Base-by-base conservation (phyloP, 1,139 yeast genomes). In the Pneumocystis sp. region DNA sequence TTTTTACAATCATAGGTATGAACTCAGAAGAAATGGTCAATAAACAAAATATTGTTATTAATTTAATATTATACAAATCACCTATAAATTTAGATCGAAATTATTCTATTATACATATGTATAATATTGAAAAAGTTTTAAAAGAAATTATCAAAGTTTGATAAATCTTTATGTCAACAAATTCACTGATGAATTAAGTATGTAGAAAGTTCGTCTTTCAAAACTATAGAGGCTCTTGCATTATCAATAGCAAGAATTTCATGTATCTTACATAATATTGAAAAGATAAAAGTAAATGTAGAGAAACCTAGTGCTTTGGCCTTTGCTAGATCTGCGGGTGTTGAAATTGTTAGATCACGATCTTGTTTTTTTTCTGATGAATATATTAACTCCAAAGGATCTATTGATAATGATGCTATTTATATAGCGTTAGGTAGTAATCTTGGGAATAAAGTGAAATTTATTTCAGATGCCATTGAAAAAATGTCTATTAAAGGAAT, bases 181-280 rank as follows among this genome's bases (percentile, higher is more conserved):
- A 39, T 57, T 25, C 79, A 83, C 29, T 78, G 65, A n/a, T 31
- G 62, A 21, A 12, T 82, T 0, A 72, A 73, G 1, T 87, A 85
- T 72, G 89, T 89, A 10, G 96, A 88, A 71, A 75, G 74, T 21
- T 83, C 96, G 0, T 84, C 85, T 69, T 93, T 89, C 77, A 87
- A 89, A 72, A 93, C 98, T 0, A 96, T 93, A 1, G 98, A 93
- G 73, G 96, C 97, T 0, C 80, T 93, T 67, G 95, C 88, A 2
- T 82, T 85, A 67, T 82, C 84, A 15, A 85, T 89, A 34, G 86
- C 90, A 5, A 88, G 85, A 70, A 75, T 86, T 63, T 78, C 85
- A 2, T 79, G 82, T 64, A 81, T 80, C 67, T 66, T 69, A 8
- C 68, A 72, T 45, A 75, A 75, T 8, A 76, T 80, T 1, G 69